These are phyloP conservation scores for Crithidia thermophila DNA, from an alignment of 208 protist species.

Conservation along the genomic window DNA sequence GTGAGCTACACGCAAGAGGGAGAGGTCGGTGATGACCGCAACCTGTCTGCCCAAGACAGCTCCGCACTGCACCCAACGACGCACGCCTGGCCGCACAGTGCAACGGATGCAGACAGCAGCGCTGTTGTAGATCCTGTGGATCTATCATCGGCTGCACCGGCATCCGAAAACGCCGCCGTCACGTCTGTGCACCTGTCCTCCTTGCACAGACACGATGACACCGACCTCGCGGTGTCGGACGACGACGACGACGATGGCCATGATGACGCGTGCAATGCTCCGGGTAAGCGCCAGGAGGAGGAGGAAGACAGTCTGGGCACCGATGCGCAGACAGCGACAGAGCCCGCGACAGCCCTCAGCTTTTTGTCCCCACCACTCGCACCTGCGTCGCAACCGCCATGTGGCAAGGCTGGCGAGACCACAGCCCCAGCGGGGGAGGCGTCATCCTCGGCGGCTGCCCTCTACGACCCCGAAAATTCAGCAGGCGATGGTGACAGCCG, in stretches of 20 bases:
- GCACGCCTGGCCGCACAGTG: background rate
- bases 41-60: constrained; percentile 9
- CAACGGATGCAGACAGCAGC: background rate
- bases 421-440: background rate
- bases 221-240: constrained; percentile 7
- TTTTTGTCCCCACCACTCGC: background rate
- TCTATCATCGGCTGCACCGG: background rate
- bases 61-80: background rate
- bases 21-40: constrained; percentile 21
- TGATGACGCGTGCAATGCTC: background rate
- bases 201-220: background rate
- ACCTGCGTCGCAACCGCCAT: background rate
- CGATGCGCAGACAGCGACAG: background rate
- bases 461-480: constrained; percentile 13
- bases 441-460: background rate
- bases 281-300: background rate
- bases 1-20: constrained; percentile 26
- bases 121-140: too few relatives aligned
- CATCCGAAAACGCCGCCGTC: background rate
- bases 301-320: constrained; percentile 12
- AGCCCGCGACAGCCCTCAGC: constrained; percentile 7
- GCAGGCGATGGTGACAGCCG: background rate
- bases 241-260: constrained; percentile 2
- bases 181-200: constrained; percentile 12
- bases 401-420: background rate